These are phyloP conservation scores for Centella asiatica DNA, from an alignment of 129 eudicot species.

Conservation along the genomic window DNA sequence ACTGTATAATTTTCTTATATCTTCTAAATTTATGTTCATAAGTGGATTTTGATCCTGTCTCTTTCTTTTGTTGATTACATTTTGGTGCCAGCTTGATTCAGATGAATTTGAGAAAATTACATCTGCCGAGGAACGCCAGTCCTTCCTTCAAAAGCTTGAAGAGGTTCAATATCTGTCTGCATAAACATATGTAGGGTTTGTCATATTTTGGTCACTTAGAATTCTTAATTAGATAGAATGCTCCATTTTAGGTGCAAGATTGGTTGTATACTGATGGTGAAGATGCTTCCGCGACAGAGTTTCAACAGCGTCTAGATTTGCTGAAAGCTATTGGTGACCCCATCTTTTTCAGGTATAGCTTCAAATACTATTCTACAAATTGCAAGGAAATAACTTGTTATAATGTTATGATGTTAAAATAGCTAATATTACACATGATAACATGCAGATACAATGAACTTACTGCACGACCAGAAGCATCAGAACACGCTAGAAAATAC, in stretches of 20 bases:
- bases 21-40: not conserved
- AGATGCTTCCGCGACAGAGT: constrained; percentile 91
- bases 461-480: constrained; percentile 85
- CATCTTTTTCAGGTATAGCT: constrained; percentile 68
- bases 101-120: constrained; percentile 69
- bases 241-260: constrained; percentile 67
- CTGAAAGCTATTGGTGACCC: constrained; percentile 91
- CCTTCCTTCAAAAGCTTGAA: constrained; percentile 72
- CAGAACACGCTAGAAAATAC: constrained; percentile 52
- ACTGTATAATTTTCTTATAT: not conserved
- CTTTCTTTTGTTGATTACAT: not conserved
- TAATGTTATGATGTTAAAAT: not conserved
- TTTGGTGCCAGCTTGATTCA: constrained; percentile 55
- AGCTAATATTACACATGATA: constrained; percentile 14
- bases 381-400: constrained; percentile 1
- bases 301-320: constrained; percentile 63
- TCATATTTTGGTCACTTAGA: not conserved
- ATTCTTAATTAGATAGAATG: constrained; percentile 3
- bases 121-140: constrained; percentile 62
- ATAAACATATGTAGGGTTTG: not conserved
- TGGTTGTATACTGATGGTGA: constrained; percentile 98
- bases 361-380: constrained; percentile 5
- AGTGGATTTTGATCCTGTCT: constrained; percentile 1
- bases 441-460: constrained; percentile 63
- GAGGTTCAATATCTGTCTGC: constrained; percentile 51